A percentile compares a stretch with the other conserved stretches of the same genome.
Evolutionary conservation across 2,329 filamentous ascomycete species (phyloP).

Genomic region (Neurospora crassa): DNA sequence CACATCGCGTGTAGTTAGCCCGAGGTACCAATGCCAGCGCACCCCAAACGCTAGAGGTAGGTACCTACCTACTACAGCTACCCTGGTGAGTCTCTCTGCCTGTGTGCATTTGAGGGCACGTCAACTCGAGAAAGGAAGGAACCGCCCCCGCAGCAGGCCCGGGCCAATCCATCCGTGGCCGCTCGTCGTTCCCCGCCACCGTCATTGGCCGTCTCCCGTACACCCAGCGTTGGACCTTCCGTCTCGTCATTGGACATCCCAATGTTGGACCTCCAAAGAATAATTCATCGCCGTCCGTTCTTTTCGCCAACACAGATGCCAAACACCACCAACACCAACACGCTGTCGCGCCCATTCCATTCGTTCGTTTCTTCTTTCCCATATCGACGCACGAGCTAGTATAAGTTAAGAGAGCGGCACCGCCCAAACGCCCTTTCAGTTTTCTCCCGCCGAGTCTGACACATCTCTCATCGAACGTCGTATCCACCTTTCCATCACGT

Average conservation of each 20-base stretch:
- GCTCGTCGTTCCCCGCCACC: background rate
- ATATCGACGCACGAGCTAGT: background rate
- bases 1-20: background rate
- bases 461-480: background rate
- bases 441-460: background rate
- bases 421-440: background rate
- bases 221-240: background rate
- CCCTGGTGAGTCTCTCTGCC: background rate
- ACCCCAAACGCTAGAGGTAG: too few relatives aligned
- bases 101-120: background rate
- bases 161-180: background rate
- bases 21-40: too few relatives aligned
- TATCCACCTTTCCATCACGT: background rate
- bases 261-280: background rate
- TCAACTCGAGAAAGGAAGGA: background rate
- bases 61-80: background rate
- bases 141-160: background rate
- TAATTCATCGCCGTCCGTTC: background rate
- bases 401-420: background rate
- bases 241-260: background rate
- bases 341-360: background rate
- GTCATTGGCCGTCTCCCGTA: background rate
- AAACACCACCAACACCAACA: background rate
- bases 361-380: background rate
- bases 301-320: background rate